Percentiles rank a stretch among this genome's conserved stretches.
Conservation (phyloP, 2,329 filamentous ascomycete genomes). For the Calonectria multiphialidica region DNA sequence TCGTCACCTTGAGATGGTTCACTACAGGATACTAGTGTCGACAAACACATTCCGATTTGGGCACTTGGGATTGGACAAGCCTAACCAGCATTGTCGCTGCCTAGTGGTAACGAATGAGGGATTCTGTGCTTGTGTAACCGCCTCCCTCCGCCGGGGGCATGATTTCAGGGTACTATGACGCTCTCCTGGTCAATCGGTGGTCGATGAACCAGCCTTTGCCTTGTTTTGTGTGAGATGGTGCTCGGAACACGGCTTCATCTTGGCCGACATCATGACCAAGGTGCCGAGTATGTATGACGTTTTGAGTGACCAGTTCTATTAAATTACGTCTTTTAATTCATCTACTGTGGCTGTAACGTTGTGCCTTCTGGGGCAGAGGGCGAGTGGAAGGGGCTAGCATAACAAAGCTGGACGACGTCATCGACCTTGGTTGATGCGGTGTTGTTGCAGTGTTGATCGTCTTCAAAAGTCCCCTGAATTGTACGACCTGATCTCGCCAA, state of each 20-base stretch:
- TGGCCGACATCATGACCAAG: background rate
- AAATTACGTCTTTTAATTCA: background rate
- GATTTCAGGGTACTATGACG: background rate
- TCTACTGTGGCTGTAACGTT: background rate
- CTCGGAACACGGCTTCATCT: background rate
- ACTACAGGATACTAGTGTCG: background rate
- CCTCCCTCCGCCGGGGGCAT: background rate
- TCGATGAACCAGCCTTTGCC: background rate
- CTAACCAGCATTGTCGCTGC: background rate
- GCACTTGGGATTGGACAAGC: background rate
- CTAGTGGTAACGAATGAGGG: too few relatives aligned
- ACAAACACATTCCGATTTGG: background rate
- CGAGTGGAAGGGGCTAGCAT: background rate
- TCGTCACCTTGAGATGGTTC: background rate
- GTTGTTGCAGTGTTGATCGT: background rate
- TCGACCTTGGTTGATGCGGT: background rate
- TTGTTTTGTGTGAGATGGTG: background rate
- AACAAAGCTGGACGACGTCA: background rate
- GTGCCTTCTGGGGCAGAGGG: background rate
- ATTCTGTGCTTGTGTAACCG: background rate
- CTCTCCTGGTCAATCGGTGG: background rate
- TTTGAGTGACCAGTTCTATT: background rate
- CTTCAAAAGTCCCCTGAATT: background rate
- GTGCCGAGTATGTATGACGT: constrained; percentile 4
- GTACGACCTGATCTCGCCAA: background rate